These are phyloP conservation scores for Monosporozyma aerobia DNA, from an alignment of 805 yeast genomes.

Conservation along the genomic window DNA sequence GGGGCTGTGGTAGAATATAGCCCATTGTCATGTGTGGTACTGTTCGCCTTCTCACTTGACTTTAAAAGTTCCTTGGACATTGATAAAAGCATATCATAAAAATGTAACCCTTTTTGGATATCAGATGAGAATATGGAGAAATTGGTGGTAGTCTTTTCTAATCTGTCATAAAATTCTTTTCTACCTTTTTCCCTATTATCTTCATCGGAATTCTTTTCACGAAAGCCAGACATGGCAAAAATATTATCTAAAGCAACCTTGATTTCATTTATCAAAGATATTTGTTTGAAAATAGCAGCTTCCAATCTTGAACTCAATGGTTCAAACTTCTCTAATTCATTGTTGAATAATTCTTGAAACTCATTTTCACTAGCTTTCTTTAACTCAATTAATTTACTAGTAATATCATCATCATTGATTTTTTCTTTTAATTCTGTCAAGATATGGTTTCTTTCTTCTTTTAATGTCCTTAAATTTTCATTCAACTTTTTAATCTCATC, in stretches of 20 bases:
- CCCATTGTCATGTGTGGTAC: not conserved
- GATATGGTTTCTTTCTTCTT: slow-evolving; percentile 52
- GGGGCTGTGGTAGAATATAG: slow-evolving; percentile 1
- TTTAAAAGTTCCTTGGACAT: slow-evolving; percentile 19
- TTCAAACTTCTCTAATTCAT: slow-evolving; percentile 68
- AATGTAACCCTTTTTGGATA: slow-evolving; percentile 47
- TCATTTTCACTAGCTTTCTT: slow-evolving; percentile 50
- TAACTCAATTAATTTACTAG: slow-evolving; percentile 61
- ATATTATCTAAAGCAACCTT: slow-evolving; percentile 41
- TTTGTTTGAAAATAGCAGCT: slow-evolving; percentile 59
- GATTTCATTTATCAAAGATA: slow-evolving; percentile 37
- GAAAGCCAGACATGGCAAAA: slow-evolving; percentile 36
- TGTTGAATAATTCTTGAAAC: slow-evolving; percentile 49
- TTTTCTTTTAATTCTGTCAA: slow-evolving; percentile 57
- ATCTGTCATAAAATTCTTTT: slow-evolving; percentile 33
- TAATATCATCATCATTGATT: slow-evolving; percentile 76
- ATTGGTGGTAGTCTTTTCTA: slow-evolving; percentile 41
- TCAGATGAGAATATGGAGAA: slow-evolving; percentile 58
- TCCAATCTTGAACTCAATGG: slow-evolving; percentile 60
- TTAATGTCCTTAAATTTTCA: slow-evolving; percentile 52
- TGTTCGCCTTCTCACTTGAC: slow-evolving; percentile 1
- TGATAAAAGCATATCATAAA: slow-evolving; percentile 43
- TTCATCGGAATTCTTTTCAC: slow-evolving; percentile 34
- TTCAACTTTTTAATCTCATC: slow-evolving; percentile 46
- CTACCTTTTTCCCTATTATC: slow-evolving; percentile 28